Evolutionary conservation across 2,329 filamentous ascomycete species (phyloP), one percentile per base, ranked within the genome.

Genomic region (Graphium sp.): DNA sequence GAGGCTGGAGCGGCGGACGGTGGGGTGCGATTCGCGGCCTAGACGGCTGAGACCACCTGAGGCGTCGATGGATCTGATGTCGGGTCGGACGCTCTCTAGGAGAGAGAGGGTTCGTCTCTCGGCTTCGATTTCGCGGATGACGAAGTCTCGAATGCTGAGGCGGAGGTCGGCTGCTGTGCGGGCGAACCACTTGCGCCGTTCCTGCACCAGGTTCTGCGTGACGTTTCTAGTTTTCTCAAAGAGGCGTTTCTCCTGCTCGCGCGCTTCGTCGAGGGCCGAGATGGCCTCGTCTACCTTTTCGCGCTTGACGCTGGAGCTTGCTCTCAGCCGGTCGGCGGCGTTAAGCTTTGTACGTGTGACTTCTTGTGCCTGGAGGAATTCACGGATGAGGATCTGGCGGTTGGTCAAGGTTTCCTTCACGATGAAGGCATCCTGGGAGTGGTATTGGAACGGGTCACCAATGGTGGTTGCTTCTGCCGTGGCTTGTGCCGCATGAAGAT

Each of bases 231-330:
- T 91, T 56, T 93, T 94, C 41, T 80, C 72, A 35, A 72, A 69
- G 15, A 98, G 68, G 43, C 84, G 80, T 10, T 73, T 60, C 53
- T 98, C 89, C 39, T 80, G 73, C 37, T 68, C 74, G 31, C 78
- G 68, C 4, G 89, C 89, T 45, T 95, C 89, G 37, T 93, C 84
- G 5, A 95, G 66, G 5, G 83, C 70, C 12, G 74, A 66, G 43
- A 98, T 91, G n/a, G 89, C 89, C 53, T 98, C 89, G 48, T 98
- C 89, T 17, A 95, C 89, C 56, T 95, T 98, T 47, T 98, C 89
- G 20, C 79, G 69, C 36, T 83, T 78, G 20, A 98, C 85, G 33
- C 74, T 89, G 11, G 81, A 79, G 49, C 74, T 83, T 12, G 76
- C 73, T 47, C 91, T 93, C 35, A 98, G 65, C 24, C 89, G 73